A percentile compares a stretch with the other conserved stretches of the same genome.
Evolutionary conservation across 2,329 filamentous ascomycete species (phyloP).

Genomic region (Elsinoe necatrix): DNA sequence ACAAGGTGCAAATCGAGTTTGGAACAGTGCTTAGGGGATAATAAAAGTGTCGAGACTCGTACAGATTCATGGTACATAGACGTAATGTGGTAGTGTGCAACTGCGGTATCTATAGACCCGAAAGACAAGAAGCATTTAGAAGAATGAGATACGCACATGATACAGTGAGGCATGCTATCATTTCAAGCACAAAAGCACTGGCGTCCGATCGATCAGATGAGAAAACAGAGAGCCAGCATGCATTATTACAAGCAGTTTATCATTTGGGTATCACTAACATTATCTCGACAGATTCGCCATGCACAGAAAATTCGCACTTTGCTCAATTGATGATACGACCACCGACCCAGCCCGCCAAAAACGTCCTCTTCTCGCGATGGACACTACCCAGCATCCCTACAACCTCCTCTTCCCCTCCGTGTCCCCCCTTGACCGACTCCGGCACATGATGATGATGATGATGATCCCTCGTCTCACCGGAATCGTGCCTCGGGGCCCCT

Average conservation of each 20-base stretch:
- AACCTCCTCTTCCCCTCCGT: neutral
- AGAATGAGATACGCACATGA: neutral
- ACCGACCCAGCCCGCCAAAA: too few relatives aligned
- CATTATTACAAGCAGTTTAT: neutral
- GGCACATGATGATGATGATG: too few relatives aligned
- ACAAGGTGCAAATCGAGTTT: neutral
- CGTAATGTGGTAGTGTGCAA: neutral
- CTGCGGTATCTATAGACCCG: neutral
- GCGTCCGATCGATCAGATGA: neutral
- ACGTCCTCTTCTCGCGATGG: too few relatives aligned
- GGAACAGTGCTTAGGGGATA: neutral
- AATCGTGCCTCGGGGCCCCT: neutral
- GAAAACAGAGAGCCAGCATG: too few relatives aligned
- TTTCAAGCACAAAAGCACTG: too few relatives aligned
- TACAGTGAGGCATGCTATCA: neutral
- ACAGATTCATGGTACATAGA: slow-evolving; percentile 1
- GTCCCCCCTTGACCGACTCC: neutral
- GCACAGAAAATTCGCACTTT: neutral
- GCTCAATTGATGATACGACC: too few relatives aligned
- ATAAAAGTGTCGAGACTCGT: neutral
- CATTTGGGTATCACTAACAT: neutral
- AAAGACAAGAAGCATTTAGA: neutral
- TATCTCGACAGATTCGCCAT: neutral
- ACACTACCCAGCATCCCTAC: neutral
- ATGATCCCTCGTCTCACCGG: neutral